Percentiles rank a stretch among this genome's conserved stretches.
phyloP scores from a whole-genome alignment of 768 basidiomycete species.

The Collybia sordida region DNA sequence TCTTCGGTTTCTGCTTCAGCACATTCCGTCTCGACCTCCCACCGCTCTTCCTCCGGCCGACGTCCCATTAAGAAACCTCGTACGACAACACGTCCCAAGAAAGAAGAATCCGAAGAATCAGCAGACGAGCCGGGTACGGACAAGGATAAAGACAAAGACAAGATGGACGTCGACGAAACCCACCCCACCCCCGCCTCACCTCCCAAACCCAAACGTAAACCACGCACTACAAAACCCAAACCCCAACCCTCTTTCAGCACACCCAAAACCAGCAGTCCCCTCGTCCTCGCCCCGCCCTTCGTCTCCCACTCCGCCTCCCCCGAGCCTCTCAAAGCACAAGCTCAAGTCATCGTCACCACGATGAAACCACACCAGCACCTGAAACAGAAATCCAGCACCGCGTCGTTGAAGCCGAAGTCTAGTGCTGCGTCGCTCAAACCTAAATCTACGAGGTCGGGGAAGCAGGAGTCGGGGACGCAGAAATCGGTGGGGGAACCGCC shows the following conservation, averaged over 20 bases:
- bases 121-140: constrained; percentile 4
- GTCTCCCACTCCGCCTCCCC: constrained; percentile 6
- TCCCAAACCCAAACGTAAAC: constrained; percentile 16
- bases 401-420: constrained; percentile 8
- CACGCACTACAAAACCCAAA: constrained; percentile 16
- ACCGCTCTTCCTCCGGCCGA: constrained; percentile 18
- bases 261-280: constrained; percentile 21
- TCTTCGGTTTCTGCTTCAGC: constrained; percentile 8
- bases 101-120: neutral
- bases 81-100: neutral
- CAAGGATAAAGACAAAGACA: neutral
- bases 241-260: constrained; percentile 3
- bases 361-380: neutral
- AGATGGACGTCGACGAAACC: constrained; percentile 18
- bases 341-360: constrained; percentile 5
- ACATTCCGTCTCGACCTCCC: constrained; percentile 12
- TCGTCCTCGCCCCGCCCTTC: constrained; percentile 17
- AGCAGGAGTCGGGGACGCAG: constrained; percentile 2
- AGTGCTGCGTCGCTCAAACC: constrained; percentile 2
- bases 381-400: constrained; percentile 3
- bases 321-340: constrained; percentile 5
- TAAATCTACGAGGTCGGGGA: constrained; percentile 1
- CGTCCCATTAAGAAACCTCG: constrained; percentile 16
- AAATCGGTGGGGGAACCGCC: constrained; percentile 7
- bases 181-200: constrained; percentile 8